Conservation (phyloP, 2,329 filamentous ascomycete genomes). For the Fusarium hostae region DNA sequence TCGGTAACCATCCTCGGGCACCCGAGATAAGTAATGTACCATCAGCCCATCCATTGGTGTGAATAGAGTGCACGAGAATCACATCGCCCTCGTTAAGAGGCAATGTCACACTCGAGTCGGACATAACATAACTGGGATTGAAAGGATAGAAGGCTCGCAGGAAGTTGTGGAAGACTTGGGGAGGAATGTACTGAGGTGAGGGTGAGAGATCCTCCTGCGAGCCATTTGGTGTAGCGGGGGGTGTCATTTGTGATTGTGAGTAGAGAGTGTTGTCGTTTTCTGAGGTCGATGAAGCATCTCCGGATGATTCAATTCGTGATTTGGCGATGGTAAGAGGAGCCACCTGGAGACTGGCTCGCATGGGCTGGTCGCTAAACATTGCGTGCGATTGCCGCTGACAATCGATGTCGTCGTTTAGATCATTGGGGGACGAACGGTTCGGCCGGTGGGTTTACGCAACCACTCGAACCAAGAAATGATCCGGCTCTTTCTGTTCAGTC, state of each 20-base stretch:
- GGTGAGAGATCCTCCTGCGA: conserved; percentile 68
- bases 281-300: conserved; percentile 47
- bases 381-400: conserved; percentile 48
- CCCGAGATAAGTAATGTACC: conserved; percentile 89
- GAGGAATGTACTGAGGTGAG: conserved; percentile 53
- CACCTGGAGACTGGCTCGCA: conserved; percentile 69
- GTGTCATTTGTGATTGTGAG: conserved; percentile 74
- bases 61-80: conserved; percentile 93
- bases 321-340: conserved; percentile 68
- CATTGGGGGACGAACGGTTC: conserved; percentile 44
- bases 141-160: conserved; percentile 95
- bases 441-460: conserved; percentile 36
- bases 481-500: conserved; percentile 17
- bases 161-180: conserved; percentile 90
- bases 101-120: conserved; percentile 88
- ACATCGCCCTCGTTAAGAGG: conserved; percentile 91
- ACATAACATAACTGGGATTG: conserved; percentile 78
- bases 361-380: conserved; percentile 56
- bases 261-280: conserved; percentile 55
- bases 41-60: conserved; percentile 98
- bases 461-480: conserved; percentile 34
- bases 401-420: conserved; percentile 40
- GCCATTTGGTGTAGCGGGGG: conserved; percentile 78
- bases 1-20: conserved; percentile 92
- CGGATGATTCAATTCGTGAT: conserved; percentile 42